Evolutionary conservation across 2,329 filamentous ascomycete species (phyloP).

Genomic region (Colletotrichum filicis): DNA sequence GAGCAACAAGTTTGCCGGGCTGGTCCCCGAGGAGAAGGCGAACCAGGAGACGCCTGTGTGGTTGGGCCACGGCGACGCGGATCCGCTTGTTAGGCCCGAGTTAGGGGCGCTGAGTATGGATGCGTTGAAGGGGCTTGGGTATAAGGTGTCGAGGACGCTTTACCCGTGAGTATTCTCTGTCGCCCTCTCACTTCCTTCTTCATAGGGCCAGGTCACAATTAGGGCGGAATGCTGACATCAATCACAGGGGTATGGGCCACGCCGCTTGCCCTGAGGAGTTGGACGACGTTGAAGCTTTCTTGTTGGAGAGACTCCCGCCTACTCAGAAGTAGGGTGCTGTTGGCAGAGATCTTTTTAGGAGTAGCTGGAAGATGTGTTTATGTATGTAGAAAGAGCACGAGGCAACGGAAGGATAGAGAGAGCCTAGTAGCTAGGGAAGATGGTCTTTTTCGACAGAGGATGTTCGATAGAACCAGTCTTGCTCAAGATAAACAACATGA

Average conservation of each 20-base stretch:
- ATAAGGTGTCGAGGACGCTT: slow-evolving; percentile 78
- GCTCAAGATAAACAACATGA: not conserved
- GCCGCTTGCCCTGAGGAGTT: slow-evolving; percentile 83
- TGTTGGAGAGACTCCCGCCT: slow-evolving; percentile 59
- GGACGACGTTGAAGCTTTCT: slow-evolving; percentile 77
- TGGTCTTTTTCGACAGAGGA: not conserved
- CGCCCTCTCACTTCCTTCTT: not conserved
- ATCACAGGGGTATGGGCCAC: slow-evolving; percentile 74
- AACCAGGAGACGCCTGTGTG: slow-evolving; percentile 86
- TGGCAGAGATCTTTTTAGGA: not conserved
- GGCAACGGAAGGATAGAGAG: not conserved
- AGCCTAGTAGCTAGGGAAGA: not conserved
- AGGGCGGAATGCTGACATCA: not conserved
- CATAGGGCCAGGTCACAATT: not conserved
- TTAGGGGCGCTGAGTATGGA: slow-evolving; percentile 77
- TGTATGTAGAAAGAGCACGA: not conserved
- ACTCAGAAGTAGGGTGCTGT: slow-evolving; percentile 36
- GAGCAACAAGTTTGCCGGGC: slow-evolving; percentile 55
- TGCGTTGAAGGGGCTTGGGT: slow-evolving; percentile 74
- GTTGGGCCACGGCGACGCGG: slow-evolving; percentile 86
- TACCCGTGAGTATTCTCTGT: slow-evolving; percentile 65
- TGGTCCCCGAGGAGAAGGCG: slow-evolving; percentile 51
- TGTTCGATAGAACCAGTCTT: not conserved
- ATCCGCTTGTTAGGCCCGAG: slow-evolving; percentile 76
- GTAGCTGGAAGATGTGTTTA: too few relatives aligned